Evolutionary conservation across 352 stramenopile genomes (phyloP).

Genomic region (Pythium diclinum): DNA sequence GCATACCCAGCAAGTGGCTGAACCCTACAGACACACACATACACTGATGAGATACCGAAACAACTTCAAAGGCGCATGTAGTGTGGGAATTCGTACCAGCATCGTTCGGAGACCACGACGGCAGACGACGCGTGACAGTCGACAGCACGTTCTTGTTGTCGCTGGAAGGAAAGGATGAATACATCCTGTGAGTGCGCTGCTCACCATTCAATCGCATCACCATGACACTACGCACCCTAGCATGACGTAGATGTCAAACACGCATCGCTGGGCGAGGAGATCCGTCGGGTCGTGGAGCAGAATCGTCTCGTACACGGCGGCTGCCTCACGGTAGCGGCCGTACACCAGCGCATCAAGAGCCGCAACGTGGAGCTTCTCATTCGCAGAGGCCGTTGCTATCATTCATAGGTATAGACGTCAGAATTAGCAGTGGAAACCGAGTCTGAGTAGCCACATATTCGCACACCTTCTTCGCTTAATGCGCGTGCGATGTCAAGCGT

Average conservation of each 20-base stretch:
- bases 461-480: slow-evolving; percentile 18
- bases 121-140: slow-evolving; percentile 65
- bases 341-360: slow-evolving; percentile 68
- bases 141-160: slow-evolving; percentile 78
- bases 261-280: slow-evolving; percentile 72
- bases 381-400: slow-evolving; percentile 27
- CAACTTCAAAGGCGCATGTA: neutral
- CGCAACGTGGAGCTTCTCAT: slow-evolving; percentile 72
- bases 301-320: slow-evolving; percentile 78
- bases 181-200: neutral
- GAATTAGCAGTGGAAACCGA: too few relatives aligned
- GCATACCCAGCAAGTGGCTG: slow-evolving; percentile 75
- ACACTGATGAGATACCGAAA: neutral
- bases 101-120: slow-evolving; percentile 75
- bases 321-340: slow-evolving; percentile 63
- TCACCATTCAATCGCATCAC: neutral
- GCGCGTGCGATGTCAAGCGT: slow-evolving; percentile 41
- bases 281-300: slow-evolving; percentile 63
- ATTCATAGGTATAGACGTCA: too few relatives aligned
- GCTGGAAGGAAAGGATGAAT: slow-evolving; percentile 20
- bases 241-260: slow-evolving; percentile 73
- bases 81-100: slow-evolving; percentile 20
- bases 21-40: slow-evolving; percentile 36
- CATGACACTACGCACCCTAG: slow-evolving; percentile 48
- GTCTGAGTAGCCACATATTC: neutral